phyloP scores from a whole-genome alignment of 73 alveolate species.

The Paramecium bursaria region DNA sequence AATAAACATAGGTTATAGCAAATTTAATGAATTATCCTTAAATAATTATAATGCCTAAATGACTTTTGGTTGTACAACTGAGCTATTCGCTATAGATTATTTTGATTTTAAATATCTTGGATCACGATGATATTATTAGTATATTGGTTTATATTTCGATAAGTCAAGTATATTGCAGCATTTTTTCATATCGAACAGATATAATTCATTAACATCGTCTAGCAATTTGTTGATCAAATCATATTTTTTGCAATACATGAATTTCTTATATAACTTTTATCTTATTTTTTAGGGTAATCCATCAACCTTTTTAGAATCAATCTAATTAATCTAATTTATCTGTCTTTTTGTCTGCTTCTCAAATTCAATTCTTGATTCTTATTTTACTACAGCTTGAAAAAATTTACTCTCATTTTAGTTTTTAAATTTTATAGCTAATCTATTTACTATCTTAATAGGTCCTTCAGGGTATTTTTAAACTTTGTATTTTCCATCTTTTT shows the following conservation, averaged over 20 bases:
- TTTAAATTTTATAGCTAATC: constrained; percentile 25
- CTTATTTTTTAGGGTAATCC: constrained; percentile 28
- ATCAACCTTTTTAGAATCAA: background rate
- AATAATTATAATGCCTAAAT: background rate
- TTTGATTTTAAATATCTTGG: background rate
- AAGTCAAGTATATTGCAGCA: background rate
- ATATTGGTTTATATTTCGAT: background rate
- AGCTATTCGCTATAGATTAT: background rate
- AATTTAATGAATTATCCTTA: background rate
- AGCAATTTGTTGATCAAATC: background rate
- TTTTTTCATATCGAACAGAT: constrained; percentile 49
- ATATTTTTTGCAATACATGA: background rate
- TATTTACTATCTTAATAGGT: constrained; percentile 24
- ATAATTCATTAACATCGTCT: constrained; percentile 28
- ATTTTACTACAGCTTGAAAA: background rate
- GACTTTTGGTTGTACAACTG: background rate
- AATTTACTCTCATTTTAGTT: background rate
- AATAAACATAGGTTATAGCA: background rate
- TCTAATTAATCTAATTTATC: background rate
- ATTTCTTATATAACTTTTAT: background rate
- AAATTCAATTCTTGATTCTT: background rate
- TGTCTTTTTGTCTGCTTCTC: background rate
- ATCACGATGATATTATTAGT: background rate
- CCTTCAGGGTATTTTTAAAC: constrained; percentile 55
- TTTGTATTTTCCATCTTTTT: background rate